Evolutionary conservation across 2,329 filamentous ascomycete species (phyloP).

Genomic region (Mollisia scopiformis): DNA sequence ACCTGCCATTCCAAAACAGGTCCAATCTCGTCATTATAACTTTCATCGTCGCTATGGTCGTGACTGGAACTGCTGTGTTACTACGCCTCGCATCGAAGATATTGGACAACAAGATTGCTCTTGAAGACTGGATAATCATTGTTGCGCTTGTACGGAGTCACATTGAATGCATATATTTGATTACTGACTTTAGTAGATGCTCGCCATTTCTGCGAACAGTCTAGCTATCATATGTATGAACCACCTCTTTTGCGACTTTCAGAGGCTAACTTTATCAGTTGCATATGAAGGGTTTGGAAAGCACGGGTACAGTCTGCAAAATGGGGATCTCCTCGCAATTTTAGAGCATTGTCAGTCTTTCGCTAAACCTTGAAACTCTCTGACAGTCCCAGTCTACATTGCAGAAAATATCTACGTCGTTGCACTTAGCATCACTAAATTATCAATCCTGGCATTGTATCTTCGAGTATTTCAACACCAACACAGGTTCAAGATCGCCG

Average conservation of each 20-base stretch:
- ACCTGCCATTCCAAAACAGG: not conserved
- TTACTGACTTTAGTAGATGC: not conserved
- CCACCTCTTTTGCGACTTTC: too few species aligned
- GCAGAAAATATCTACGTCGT: slow-evolving; percentile 19
- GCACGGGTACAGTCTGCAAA: slow-evolving; percentile 7
- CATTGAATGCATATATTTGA: not conserved
- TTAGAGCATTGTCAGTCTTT: slow-evolving; percentile 1
- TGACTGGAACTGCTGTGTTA: not conserved
- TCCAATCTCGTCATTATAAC: not conserved
- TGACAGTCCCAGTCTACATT: slow-evolving; percentile 14
- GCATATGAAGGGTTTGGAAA: slow-evolving; percentile 7
- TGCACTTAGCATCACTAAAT: slow-evolving; percentile 15
- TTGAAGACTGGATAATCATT: not conserved
- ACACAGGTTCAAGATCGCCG: not conserved
- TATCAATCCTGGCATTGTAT: slow-evolving; percentile 18
- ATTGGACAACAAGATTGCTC: not conserved
- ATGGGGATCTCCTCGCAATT: slow-evolving; percentile 1
- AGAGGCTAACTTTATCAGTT: not conserved
- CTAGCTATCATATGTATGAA: not conserved
- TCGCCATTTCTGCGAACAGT: not conserved
- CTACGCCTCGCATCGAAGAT: not conserved
- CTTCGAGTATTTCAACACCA: slow-evolving; percentile 18
- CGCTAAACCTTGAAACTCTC: not conserved
- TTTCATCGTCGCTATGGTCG: not conserved
- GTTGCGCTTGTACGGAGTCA: not conserved